Percentiles rank a stretch among this genome's conserved stretches.
Conservation (phyloP, 108 stramenopile genomes). For the Ochromonas danica region DNA sequence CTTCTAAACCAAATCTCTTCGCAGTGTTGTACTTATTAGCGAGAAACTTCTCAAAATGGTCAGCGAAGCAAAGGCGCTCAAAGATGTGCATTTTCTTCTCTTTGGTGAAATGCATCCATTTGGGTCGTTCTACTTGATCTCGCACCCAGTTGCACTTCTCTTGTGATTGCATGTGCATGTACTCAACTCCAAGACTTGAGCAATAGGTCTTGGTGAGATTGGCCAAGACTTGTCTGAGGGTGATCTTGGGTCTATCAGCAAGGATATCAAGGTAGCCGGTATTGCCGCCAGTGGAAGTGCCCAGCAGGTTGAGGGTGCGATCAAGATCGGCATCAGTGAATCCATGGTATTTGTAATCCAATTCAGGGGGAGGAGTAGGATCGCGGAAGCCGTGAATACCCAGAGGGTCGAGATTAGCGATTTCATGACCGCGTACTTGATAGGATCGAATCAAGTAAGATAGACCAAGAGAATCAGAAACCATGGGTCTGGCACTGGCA, state of each 20-base stretch:
- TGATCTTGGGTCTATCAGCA: conserved; percentile 56
- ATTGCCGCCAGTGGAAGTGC: conserved; percentile 74
- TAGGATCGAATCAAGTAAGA: conserved; percentile 92
- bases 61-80: conserved; percentile 88
- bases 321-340: conserved; percentile 85
- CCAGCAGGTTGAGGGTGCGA: conserved; percentile 77
- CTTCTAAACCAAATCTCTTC: conserved; percentile 97
- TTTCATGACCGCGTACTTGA: conserved; percentile 92
- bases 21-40: conserved; percentile 97
- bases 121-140: conserved; percentile 86
- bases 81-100: conserved; percentile 83
- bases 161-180: conserved; percentile 90
- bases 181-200: conserved; percentile 89
- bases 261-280: conserved; percentile 91
- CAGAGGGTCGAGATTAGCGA: conserved; percentile 90
- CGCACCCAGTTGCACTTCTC: conserved; percentile 96
- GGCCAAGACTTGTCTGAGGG: conserved; percentile 72
- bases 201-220: conserved; percentile 87
- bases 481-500: background rate
- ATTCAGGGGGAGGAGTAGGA: conserved; percentile 63
- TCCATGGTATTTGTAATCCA: conserved; percentile 83
- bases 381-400: conserved; percentile 66
- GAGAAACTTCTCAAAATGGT: conserved; percentile 94
- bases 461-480: conserved; percentile 53
- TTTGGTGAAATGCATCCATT: conserved; percentile 62